Base-by-base conservation (phyloP, 345 rosid species). In the Physaria fendleri region DNA sequence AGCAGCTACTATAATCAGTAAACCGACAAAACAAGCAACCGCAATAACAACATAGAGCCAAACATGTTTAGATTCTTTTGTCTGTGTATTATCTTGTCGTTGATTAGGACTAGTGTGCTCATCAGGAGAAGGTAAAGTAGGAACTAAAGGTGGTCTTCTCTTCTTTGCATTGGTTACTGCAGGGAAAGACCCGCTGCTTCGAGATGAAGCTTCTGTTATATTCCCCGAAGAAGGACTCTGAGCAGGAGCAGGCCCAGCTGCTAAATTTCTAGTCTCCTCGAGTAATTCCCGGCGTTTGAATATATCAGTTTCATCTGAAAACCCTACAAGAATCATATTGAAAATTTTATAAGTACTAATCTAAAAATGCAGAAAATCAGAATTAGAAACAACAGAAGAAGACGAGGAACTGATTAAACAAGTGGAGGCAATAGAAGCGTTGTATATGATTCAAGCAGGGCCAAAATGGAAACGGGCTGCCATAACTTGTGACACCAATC, bases 151-250 rank as follows among this genome's bases (percentile, higher is more conserved):
- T 0, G 52, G 74, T 64, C 64, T 13, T 49, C 64, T 52, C 71
- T 62, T 77, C 40, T 75, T 77, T 42, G 65, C 84, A 47, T 40
- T 73, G 6, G 79, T 75, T 62, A 83, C 65, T n/a, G 99, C 99
- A 10, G 95, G 91, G 67, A 78, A 89, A 53, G 86, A 48, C 24
- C 99, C 97, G 48, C 99, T 89, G 65, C 97, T 87, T 71, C 70
- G 77, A 15, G 84, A 25, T 13, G 74, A 60, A 4, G 82, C 89
- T 56, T 79, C 75, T 24, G 75, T 50, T 45, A 74, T 63, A 57
- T 85, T 71, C 38, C 63, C 77, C 1, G 72, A 64, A 43, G 78
- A 56, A 28, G 68, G 64, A 58, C 66, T 22, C 33, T 80, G 44
- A 8, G 44, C 60, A 33, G 50, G 57, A 41, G 82, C 78, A 54